Evolutionary conservation across 345 rosid genomes (phyloP).

Genomic region (Eucalyptus erythrocorys): DNA sequence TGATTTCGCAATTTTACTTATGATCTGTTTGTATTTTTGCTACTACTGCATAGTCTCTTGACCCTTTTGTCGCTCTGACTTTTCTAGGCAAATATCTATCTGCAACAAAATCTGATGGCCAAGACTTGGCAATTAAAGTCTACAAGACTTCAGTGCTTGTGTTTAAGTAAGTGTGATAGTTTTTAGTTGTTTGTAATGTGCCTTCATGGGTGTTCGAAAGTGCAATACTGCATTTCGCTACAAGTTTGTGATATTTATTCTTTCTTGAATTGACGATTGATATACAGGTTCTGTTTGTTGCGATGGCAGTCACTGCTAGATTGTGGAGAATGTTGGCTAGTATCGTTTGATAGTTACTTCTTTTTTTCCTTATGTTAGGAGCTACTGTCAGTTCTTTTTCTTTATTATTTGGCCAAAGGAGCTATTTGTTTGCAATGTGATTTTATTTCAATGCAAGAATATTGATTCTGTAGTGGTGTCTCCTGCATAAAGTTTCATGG

Average conservation of each 20-base stretch:
- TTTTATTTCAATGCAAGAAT: not conserved
- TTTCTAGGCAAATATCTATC: conserved; percentile 77
- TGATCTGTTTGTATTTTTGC: not conserved
- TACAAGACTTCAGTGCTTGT: conserved; percentile 78
- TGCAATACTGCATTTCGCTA: not conserved
- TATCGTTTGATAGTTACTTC: not conserved
- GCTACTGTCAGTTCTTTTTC: not conserved
- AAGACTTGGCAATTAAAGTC: conserved; percentile 74
- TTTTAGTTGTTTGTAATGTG: not conserved
- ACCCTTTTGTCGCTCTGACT: not conserved
- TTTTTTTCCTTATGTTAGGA: not conserved
- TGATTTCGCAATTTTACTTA: not conserved
- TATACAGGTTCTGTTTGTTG: not conserved
- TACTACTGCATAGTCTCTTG: not conserved
- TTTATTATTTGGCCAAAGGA: not conserved
- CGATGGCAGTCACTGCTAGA: not conserved
- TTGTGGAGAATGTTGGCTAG: not conserved
- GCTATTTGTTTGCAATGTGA: not conserved
- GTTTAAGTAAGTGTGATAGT: conserved; percentile 47
- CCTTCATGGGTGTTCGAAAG: not conserved
- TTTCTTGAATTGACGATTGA: not conserved
- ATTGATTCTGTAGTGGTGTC: not conserved
- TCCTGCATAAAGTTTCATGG: not conserved
- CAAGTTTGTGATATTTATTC: not conserved
- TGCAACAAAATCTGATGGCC: conserved; percentile 74